Base-by-base conservation (phyloP, 768 basidiomycete genomes). In the Agrocybe pediades region DNA sequence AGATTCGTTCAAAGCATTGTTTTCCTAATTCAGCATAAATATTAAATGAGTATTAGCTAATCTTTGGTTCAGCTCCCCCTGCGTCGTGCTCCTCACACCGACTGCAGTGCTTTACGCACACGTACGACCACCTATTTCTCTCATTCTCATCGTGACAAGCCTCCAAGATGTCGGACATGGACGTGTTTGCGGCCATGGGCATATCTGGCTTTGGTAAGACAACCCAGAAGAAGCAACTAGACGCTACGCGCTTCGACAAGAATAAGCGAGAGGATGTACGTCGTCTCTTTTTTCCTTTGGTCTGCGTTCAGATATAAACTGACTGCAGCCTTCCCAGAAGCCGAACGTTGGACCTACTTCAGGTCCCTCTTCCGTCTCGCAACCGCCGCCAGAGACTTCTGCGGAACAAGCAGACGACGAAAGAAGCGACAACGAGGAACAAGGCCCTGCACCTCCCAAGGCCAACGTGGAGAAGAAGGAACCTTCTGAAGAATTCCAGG, bases 161-260 rank as follows among this genome's bases (percentile, higher is more conserved):
- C 39, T 41, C n/a, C 39, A 62, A 40, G 46, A 74, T 75, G 75
- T 57, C 73, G 21, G 82, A 86, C 68, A 77, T 79, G 72, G 90
- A 92, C 56, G 71, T 92, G 17, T 80, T 92, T 62, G 84, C 87
- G 2, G 83, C 87, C 9, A 92, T 95, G 87, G 92, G 92, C 6
- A 89, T 94, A 52, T 62, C 83, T 62, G 88, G 88, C 20, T 95
- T 95, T 65, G 92, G 92, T 21, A 94, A 92, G 72, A 70, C 85
- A 41, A 64, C 72, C 21, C 80, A 84, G 67, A 85, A 85, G 71
- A 84, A 78, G 56, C 71, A 81, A 65, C 78, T 92, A 19, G 87
- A 91, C 66, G 85, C 87, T n/a, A 67, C 78, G n/a, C 75, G 89
- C 54, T 90, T 92, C 58, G 88, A 91, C 70, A 89, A 84, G 70